Evolutionary conservation across 1,284 basidiomycete species (phyloP), one percentile per base, ranked within the genome.

Genomic region (Stereum hirsutum): DNA sequence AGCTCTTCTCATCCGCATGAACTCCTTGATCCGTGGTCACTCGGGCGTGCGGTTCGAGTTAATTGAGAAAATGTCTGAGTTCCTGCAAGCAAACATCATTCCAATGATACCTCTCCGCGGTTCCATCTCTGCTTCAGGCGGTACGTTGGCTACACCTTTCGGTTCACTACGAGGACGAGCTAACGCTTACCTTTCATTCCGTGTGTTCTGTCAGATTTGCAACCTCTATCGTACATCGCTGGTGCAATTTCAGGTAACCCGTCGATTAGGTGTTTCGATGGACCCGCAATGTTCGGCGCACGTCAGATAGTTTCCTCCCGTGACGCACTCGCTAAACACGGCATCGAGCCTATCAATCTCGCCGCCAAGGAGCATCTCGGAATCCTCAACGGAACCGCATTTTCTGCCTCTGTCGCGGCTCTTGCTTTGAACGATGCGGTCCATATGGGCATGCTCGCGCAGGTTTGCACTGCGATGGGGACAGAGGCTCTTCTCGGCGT

Each of bases 21-120:
- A 92, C 64, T 89, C 86, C 2, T 75, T 91, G 41, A 76, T 89
- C 43, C 78, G 89, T n/a, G 89, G 88, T 0, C 90, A 93, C 63
- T 90, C 86, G 27, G 90, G 86, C 37, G 81, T 93, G 7, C 75
- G 89, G 19, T 83, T 81, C 73, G 78, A 83, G 50, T 74, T 93
- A 30, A 75, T 93, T 45, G 73, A 89, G 58, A 81, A 80, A 54
- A 88, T 93, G 78, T 74, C 74, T 46, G 71, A 76, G 27, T 73
- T 92, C 42, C 73, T 94, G 40, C 64, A 69, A 37, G 77, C 78
- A 49, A 78, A 87, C 52, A 74, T 93, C 52, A 87, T 81, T 0
- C 89, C 89, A 0, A 63, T 91, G 24, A 85, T 93, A 2, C 89
- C 89, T n/a, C 67, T 92, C 5, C 76, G 89, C 7, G 86, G 87